phyloP scores from a whole-genome alignment of 2,329 filamentous ascomycete species.

The Decorospora gaudefroyi region DNA sequence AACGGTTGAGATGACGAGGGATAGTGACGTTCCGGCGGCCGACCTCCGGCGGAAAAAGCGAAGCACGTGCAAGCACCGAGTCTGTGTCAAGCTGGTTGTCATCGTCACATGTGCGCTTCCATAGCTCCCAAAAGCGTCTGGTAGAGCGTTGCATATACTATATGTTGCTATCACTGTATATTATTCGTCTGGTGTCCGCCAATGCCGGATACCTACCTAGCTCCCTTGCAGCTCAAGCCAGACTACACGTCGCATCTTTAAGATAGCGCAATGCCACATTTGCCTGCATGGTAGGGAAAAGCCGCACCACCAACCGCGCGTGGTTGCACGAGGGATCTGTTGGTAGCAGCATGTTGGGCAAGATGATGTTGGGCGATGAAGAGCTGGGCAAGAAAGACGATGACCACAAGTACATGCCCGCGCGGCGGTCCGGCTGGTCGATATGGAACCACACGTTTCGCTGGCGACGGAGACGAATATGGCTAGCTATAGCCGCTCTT shows the following conservation, averaged over 20 bases:
- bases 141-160: too few relatives aligned
- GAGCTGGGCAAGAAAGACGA: slow-evolving; percentile 69
- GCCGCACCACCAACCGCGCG: slow-evolving; percentile 28
- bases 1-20: too few relatives aligned
- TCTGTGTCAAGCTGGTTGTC: too few relatives aligned
- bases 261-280: slow-evolving; percentile 31
- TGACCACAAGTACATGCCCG: slow-evolving; percentile 55
- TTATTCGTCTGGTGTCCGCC: too few relatives aligned
- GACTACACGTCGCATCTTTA: slow-evolving; percentile 1
- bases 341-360: slow-evolving; percentile 42
- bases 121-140: too few relatives aligned
- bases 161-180: too few relatives aligned
- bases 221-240: slow-evolving; percentile 27
- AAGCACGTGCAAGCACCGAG: too few relatives aligned
- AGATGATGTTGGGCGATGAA: slow-evolving; percentile 59
- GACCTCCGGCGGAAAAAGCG: too few relatives aligned
- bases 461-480: slow-evolving; percentile 57
- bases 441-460: slow-evolving; percentile 38
- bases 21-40: too few relatives aligned
- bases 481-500: slow-evolving; percentile 45
- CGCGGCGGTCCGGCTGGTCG: slow-evolving; percentile 41
- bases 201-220: slow-evolving; percentile 17
- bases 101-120: too few relatives aligned
- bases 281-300: slow-evolving; percentile 31
- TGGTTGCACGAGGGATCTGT: slow-evolving; percentile 36